Percentiles rank a stretch among this genome's conserved stretches.
Evolutionary conservation across 768 basidiomycete species (phyloP).

Genomic region (Termitomyces titanicus): DNA sequence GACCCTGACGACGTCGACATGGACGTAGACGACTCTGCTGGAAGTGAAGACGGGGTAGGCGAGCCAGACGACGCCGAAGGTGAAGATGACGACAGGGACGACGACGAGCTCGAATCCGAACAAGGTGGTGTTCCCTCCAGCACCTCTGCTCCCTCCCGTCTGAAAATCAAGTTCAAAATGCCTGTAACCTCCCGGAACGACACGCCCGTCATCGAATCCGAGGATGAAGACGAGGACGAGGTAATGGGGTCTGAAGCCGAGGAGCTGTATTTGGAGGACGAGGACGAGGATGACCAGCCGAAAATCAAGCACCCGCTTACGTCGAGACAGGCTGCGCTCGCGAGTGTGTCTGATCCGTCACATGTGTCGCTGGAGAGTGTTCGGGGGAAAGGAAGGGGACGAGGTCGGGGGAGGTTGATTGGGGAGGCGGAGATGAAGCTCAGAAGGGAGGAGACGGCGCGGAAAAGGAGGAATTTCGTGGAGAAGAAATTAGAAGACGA

Average conservation of each 20-base stretch:
- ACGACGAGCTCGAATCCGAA: background rate
- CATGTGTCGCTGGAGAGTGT: slow-evolving; percentile 51
- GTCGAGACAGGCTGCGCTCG: slow-evolving; percentile 67
- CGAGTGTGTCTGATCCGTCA: slow-evolving; percentile 62
- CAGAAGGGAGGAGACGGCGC: slow-evolving; percentile 73
- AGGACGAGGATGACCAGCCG: background rate
- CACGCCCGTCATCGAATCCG: slow-evolving; percentile 28
- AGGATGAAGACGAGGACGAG: slow-evolving; percentile 23
- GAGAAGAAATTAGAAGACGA: slow-evolving; percentile 86
- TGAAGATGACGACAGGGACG: slow-evolving; percentile 29
- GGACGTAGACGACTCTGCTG: background rate
- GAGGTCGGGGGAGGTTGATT: slow-evolving; percentile 15
- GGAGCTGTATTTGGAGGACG: background rate
- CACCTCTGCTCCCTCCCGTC: background rate
- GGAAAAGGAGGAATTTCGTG: slow-evolving; percentile 75
- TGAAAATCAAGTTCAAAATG: slow-evolving; percentile 18
- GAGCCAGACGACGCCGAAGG: slow-evolving; percentile 35
- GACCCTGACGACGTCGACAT: background rate
- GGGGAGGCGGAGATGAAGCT: slow-evolving; percentile 20
- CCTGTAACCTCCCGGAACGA: slow-evolving; percentile 9
- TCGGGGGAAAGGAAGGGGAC: slow-evolving; percentile 16
- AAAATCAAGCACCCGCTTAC: slow-evolving; percentile 37
- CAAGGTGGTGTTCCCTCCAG: background rate
- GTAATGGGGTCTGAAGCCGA: background rate
- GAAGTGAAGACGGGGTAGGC: slow-evolving; percentile 21